A percentile compares a stretch with the other conserved stretches of the same genome.
Conservation (phyloP, 768 basidiomycete genomes). For the Gautieria morchelliformis region DNA sequence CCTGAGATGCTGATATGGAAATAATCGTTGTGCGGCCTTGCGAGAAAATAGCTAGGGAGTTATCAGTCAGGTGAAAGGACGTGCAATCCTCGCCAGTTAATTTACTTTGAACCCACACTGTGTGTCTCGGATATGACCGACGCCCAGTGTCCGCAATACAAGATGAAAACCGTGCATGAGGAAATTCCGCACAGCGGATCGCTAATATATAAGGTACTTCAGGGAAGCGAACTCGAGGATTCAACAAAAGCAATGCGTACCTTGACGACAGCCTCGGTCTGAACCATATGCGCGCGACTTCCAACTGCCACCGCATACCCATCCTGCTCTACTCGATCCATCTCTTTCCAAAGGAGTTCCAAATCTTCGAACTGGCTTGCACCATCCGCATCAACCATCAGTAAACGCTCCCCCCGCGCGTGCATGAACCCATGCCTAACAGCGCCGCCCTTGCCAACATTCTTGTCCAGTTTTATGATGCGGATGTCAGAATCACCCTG, state of each 20-base stretch:
- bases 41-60: constrained; percentile 64
- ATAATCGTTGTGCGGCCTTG: constrained; percentile 67
- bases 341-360: constrained; percentile 63
- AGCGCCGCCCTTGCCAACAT: constrained; percentile 88
- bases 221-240: neutral
- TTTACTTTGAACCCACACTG: constrained; percentile 88
- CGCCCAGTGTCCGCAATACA: constrained; percentile 80
- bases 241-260: constrained; percentile 30
- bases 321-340: constrained; percentile 49
- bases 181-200: constrained; percentile 79
- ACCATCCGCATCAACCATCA: constrained; percentile 94
- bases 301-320: constrained; percentile 67
- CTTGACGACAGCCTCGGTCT: constrained; percentile 89
- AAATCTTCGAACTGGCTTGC: constrained; percentile 84
- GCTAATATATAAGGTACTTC: constrained; percentile 33
- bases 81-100: neutral
- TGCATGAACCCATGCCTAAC: constrained; percentile 88
- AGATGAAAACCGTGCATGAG: constrained; percentile 93
- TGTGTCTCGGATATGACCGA: constrained; percentile 85
- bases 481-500: constrained; percentile 55
- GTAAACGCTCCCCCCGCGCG: constrained; percentile 61
- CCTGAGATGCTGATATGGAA: constrained; percentile 77
- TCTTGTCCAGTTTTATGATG: constrained; percentile 67
- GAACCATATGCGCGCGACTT: constrained; percentile 86
- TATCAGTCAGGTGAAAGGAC: neutral